Conservation (phyloP, 2,329 filamentous ascomycete species). For the Coniella vitis region DNA sequence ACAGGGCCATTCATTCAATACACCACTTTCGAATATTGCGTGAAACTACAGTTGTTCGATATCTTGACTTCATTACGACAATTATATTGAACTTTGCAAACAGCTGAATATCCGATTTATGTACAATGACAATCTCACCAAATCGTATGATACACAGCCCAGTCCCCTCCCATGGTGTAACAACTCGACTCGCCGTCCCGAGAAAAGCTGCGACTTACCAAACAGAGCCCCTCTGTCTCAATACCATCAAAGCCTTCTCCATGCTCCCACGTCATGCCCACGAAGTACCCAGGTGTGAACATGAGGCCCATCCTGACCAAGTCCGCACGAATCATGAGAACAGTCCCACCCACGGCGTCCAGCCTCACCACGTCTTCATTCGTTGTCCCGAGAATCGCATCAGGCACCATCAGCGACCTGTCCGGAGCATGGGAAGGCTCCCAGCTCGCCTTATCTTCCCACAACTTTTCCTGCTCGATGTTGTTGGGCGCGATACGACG, state of each 20-base stretch:
- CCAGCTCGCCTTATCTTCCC: slow-evolving; percentile 1
- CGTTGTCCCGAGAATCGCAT: not conserved
- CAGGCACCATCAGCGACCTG: not conserved
- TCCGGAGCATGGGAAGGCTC: not conserved
- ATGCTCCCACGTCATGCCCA: not conserved
- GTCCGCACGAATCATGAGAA: not conserved
- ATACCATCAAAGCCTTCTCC: not conserved
- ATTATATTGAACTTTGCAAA: too few species aligned
- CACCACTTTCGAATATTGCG: too few species aligned
- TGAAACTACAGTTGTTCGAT: too few species aligned
- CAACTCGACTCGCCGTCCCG: not conserved
- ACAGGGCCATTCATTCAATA: too few species aligned
- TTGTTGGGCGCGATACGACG: not conserved
- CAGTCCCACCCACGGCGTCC: not conserved
- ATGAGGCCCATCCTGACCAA: slow-evolving; percentile 1
- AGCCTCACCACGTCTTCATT: not conserved
- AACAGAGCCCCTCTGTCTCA: not conserved
- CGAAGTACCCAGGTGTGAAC: not conserved
- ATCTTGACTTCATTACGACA: too few species aligned
- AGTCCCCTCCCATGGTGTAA: not conserved
- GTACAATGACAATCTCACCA: not conserved
- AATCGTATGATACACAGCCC: not conserved
- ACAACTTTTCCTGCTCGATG: not conserved
- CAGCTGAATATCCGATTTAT: not conserved
- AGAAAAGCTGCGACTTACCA: not conserved